Evolutionary conservation across 345 rosid species (phyloP).

Genomic region (Kernera saxatilis): DNA sequence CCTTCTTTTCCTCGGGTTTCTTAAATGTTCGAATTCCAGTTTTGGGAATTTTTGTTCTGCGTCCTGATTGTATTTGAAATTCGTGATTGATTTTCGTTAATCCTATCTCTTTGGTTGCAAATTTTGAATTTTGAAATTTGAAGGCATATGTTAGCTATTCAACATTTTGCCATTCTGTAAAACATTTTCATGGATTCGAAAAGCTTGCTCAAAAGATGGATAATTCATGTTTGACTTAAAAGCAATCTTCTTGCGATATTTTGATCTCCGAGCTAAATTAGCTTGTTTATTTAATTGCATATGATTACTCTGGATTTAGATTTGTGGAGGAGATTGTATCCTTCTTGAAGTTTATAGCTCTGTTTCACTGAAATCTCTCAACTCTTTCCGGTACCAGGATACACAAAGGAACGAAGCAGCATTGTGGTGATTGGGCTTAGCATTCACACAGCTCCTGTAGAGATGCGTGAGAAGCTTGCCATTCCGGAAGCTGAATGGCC

Average conservation of each 20-base stretch:
- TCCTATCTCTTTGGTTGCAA: not conserved
- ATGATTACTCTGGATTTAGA: not conserved
- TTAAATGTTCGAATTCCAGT: not conserved
- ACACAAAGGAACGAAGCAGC: conserved; percentile 69
- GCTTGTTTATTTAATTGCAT: not conserved
- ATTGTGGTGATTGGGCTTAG: conserved; percentile 66
- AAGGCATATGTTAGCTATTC: not conserved
- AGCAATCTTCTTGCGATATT: not conserved
- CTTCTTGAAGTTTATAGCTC: not conserved
- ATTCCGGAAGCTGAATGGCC: conserved; percentile 87
- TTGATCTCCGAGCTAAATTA: not conserved
- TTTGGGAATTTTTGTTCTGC: not conserved
- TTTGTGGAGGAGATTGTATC: not conserved
- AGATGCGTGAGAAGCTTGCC: conserved; percentile 73
- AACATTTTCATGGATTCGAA: not conserved
- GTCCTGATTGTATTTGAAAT: not conserved
- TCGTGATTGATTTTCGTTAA: not conserved
- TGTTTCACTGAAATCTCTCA: not conserved
- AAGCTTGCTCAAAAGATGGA: not conserved
- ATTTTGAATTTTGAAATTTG: not conserved
- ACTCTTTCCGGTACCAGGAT: conserved; percentile 34
- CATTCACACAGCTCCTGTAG: conserved; percentile 63
- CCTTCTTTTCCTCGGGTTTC: not conserved
- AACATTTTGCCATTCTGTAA: not conserved
- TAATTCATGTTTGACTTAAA: not conserved